Evolutionary conservation across 2,329 filamentous ascomycete genomes (phyloP), one percentile per base, ranked within the genome.

Genomic region (Ophiostoma fasciatum): DNA sequence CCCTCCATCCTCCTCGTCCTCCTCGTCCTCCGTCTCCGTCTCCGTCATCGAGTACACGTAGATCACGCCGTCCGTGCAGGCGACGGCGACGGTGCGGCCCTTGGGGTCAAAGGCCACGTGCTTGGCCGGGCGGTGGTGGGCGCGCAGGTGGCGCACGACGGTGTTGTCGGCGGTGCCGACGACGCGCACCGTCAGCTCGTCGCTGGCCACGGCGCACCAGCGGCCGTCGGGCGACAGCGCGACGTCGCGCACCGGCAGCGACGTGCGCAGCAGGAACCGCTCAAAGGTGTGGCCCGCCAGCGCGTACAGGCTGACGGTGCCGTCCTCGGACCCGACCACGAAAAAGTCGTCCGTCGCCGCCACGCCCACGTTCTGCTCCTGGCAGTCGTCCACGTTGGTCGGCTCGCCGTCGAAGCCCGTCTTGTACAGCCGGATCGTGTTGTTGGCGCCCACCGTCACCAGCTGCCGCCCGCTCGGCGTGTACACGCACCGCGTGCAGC

Each of bases 141-240:
- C 84, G 44, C 82, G 75, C 8, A 98, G 67, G 45, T 80, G 78
- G 48, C 80, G 75, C 33, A 93, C 71, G 45, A 74, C 69, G 17
- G 67, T 76, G 55, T 79, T 87, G 52, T 96, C 82, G 31, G 76
- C 66, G 22, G 79, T 80, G 49, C 80, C 81, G 43, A 98, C 83
- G 17, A 98, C 62, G 55, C 93, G 94, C 46, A 96, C 83, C 2
- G 78, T 81, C 40, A 94, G 64, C 56, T 98, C 90, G 55, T 96
- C 92, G 64, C 87, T 94, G n/a, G 87, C 85, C 19, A 96, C 84
- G 21, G 90, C 90, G 45, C 79, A 82, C 87, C 85, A 96, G 49
- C 82, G 71, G 0, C 73, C 70, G 52, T 96, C 82, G 2, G 74
- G 71, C 3, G 84, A 87, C 12, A 98, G 63, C 4, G 82, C 77